Evolutionary conservation across 306 rosid genomes (phyloP), one percentile per base, ranked within the genome.

Genomic region (Cicer chorassanicum): DNA sequence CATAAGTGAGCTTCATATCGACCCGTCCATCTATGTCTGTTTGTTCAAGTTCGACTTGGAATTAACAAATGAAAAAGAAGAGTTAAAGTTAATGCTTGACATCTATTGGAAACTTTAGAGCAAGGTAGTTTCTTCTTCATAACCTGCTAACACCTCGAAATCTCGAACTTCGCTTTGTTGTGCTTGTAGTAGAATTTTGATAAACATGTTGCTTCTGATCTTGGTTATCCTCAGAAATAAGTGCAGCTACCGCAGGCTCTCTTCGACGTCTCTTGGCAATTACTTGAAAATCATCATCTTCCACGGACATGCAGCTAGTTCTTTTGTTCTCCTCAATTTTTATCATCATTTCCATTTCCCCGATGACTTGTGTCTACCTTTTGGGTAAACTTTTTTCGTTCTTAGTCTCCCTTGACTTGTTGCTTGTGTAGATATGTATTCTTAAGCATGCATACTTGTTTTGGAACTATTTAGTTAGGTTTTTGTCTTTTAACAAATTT

Each of bases 1-100:
- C 93, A 88, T 75, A 89, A 82, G 84, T 92, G 96, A 51, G 96
- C 96, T 86, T 91, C 93, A 68, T 40, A 91, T 29, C 92, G 74
- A 19, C 96, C 93, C 0, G 90, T 91, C 93, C 97, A 92, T 80
- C 92, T 81, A 81, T 92, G 93, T 51, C 97, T 90, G 86, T 65
- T 77, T 6, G 43, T 6, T 46, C 68, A 43, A 59, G 15, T 54
- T 60, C 29, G 45, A 61, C 43, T 41, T 57, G 41, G 15, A 21
- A 73, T 82, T 65, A 78, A 63, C 34, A 41, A 65, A 66, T 41
- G 14, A 43, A 77, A 18, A 4, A 77, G n/a, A 65, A 24, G 16
- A 40, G 21, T n/a, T 7, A 21, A 69, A 68, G 6, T 12, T 29
- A 9, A 43, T 70, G 9, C 59, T 57, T 49, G 8, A 57, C 57